Conservation (phyloP, 306 rosid species). For the Vigna reflexopilosa region DNA sequence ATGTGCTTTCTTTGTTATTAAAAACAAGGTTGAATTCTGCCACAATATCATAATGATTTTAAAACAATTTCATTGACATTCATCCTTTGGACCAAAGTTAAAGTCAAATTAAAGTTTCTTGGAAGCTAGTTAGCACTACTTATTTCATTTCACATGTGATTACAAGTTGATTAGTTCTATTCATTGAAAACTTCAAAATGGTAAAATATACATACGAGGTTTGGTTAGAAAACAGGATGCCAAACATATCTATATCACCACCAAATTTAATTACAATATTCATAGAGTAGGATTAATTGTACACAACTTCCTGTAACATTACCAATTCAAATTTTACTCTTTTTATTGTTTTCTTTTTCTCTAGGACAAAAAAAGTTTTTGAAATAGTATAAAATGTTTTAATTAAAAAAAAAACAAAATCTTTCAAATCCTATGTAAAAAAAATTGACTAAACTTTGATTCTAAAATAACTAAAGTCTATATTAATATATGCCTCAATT, state of each 20-base stretch:
- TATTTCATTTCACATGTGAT: slow-evolving; percentile 1
- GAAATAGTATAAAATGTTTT: no score
- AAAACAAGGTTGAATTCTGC: neutral
- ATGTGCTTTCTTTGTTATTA: neutral
- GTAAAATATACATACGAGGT: neutral
- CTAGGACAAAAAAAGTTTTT: no score
- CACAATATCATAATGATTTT: neutral
- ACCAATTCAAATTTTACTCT: neutral
- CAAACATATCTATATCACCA: no score
- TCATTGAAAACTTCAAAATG: slow-evolving; percentile 43
- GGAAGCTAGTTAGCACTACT: slow-evolving; percentile 16
- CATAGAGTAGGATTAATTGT: neutral
- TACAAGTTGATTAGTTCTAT: slow-evolving; percentile 43
- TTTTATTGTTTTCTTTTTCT: no score
- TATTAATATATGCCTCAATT: no score
- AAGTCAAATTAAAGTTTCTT: slow-evolving; percentile 36
- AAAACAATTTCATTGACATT: slow-evolving; percentile 19
- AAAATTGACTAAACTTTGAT: no score
- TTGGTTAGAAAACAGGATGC: neutral
- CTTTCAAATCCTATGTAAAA: no score
- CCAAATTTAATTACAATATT: neutral
- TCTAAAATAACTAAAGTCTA: no score
- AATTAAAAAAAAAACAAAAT: no score
- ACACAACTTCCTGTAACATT: neutral
- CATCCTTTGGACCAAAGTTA: neutral